Base-by-base conservation (phyloP, 805 yeast genomes). In the Monosporozyma aerobia region DNA sequence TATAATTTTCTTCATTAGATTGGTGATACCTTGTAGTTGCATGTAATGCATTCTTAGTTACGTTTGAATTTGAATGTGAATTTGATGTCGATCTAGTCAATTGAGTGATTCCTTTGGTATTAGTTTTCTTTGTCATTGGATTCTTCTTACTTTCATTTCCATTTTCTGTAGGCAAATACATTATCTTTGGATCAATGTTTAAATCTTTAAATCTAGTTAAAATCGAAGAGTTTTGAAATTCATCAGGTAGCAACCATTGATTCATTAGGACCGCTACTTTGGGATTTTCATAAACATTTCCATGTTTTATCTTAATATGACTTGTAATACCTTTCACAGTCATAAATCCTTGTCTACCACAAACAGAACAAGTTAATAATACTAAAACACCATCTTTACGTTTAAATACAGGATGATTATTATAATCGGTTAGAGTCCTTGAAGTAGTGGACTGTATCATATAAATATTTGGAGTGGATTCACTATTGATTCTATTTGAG, bases 311-410 rank as follows among this genome's bases (percentile, higher is more conserved):
- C 54, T 94, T 73, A 51, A 85, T 79, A 65, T 87, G 95, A 64
- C 85, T 87, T 39, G 85, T 74, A 58, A 87, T 85, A 14, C 94
- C 94, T 63, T 87, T 94, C 0, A 90, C 87, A 13, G 86, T 79
- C 8, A 87, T 82, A 62, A 87, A 87, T 56, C 85, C 86, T 44
- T 81, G 75, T 50, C 90, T 67, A 10, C 73, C 76, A 67, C 95
- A 87, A 49, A 75, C 77, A 1, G 82, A 79, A 64, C 95, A 87
- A 8, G 80, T 81, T 39, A 87, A 73, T 48, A 81, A 74, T 2
- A 87, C 89, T 22, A 84, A 68, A 0, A 83, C 73, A 2, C 90
- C 90, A 64, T 87, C 94, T 5, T 83, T 78, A 55, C 89, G 66
- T 56, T 82, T 73, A 60, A 82, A 83, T 3, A 83, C 74, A 57